Evolutionary conservation across 768 basidiomycete genomes (phyloP), one percentile per base, ranked within the genome.

Genomic region (Plicaturopsis crispa): DNA sequence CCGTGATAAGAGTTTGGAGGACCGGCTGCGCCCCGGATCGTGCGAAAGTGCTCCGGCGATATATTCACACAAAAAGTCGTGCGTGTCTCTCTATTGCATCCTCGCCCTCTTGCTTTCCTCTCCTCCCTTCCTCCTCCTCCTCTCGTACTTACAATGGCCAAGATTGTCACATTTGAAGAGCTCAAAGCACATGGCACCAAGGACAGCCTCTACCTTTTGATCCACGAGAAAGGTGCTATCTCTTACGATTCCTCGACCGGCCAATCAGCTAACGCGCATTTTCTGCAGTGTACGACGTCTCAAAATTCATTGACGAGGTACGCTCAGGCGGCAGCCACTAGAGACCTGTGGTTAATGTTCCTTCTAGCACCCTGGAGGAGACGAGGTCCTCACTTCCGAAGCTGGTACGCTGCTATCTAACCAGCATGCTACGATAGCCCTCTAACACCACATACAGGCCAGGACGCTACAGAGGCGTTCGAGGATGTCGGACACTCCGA

Each of bases 401-500:
- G 82, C 79, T 55, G 87, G 88, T 82, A 63, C 55, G 84, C 71
- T 54, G 55, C 60, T 44, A 3, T 31, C 13, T 17, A 20, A 20
- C 21, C 16, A 16, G 21, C 33, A 46, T 40, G 14, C 18, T 44
- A 30, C 16, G 24, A 36, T 42, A 41, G 43, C 32, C 31, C 38
- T 19, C 41, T 30, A 24, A 24, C 17, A 36, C 22, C 37, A 33
- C 46, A 7, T 45, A 14, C 61, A 93, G 91, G 87, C 51, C 82
- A 85, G 59, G 92, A 98, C 59, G 93, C 94, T 17, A 93, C 94
- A 23, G 96, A 97, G 54, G 91, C 96, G 5, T 99, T 99, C 54
- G 94, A 98, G 66, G 96, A 99, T 59, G 94, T 99, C 21, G 96
- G 96, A 21, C 96, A 98, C 73, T 97, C 93, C 1, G 94, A 98